A percentile compares a stretch with the other conserved stretches of the same genome.
These are phyloP conservation scores for Candida maesae DNA, from an alignment of 805 yeast species.

Conservation along the genomic window DNA sequence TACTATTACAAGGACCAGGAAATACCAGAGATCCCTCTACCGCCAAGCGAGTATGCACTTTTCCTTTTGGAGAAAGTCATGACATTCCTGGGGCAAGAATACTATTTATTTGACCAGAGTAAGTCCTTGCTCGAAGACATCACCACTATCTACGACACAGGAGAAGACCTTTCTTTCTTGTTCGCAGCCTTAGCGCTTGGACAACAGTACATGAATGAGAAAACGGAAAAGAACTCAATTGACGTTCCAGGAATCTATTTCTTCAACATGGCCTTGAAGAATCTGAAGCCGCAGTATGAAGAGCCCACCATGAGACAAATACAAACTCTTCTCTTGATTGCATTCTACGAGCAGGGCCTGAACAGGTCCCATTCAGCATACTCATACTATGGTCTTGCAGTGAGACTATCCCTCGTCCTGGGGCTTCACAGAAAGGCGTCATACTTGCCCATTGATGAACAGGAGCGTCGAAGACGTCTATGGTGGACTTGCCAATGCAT, in stretches of 20 bases:
- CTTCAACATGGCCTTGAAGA: slow-evolving; percentile 30
- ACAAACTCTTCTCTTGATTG: slow-evolving; percentile 33
- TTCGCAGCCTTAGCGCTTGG: slow-evolving; percentile 27
- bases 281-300: slow-evolving; percentile 30
- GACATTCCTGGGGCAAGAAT: slow-evolving; percentile 23
- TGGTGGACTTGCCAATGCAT: slow-evolving; percentile 40
- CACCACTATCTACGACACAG: slow-evolving; percentile 12
- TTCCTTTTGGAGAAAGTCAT: slow-evolving; percentile 19
- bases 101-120: slow-evolving; percentile 21
- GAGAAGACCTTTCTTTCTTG: slow-evolving; percentile 17
- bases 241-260: slow-evolving; percentile 26
- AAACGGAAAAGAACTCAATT: not conserved
- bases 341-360: slow-evolving; percentile 33
- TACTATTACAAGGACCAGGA: slow-evolving; percentile 17
- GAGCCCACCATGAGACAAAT: slow-evolving; percentile 30
- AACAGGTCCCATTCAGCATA: slow-evolving; percentile 35
- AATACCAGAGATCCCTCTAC: slow-evolving; percentile 14
- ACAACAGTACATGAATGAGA: slow-evolving; percentile 24
- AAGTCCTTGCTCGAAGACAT: slow-evolving; percentile 12
- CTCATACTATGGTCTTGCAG: slow-evolving; percentile 34
- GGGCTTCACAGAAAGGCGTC: slow-evolving; percentile 31
- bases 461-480: slow-evolving; percentile 32
- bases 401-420: slow-evolving; percentile 29
- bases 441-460: slow-evolving; percentile 21
- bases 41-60: slow-evolving; percentile 15